Conservation (phyloP, 192 early-diverging fungal species). For the Glomus cerebriforme region DNA sequence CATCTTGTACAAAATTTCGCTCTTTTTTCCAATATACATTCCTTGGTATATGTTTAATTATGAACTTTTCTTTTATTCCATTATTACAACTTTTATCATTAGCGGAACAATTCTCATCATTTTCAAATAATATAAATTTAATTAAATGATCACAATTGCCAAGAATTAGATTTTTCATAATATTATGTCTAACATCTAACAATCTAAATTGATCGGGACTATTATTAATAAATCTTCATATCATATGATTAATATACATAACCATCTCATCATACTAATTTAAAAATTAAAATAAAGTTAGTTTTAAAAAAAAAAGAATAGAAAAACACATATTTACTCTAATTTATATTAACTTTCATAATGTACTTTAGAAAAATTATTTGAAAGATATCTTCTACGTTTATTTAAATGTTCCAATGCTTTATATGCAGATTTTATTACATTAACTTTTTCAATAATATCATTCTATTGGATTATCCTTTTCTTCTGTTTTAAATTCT, state of each 20-base stretch:
- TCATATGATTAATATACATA: not conserved
- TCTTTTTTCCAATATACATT: not conserved
- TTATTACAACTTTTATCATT: too few relatives aligned
- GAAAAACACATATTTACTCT: not conserved
- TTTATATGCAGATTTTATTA: not conserved
- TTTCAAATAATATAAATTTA: not conserved
- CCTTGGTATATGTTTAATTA: not conserved
- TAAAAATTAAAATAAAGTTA: not conserved
- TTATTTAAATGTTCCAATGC: not conserved
- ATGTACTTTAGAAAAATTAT: not conserved
- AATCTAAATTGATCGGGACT: not conserved
- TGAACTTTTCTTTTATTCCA: not conserved
- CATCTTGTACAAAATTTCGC: not conserved
- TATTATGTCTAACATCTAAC: not conserved
- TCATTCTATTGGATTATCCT: not conserved
- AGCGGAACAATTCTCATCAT: not conserved
- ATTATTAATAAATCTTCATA: not conserved
- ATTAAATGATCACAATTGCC: not conserved
- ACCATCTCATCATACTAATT: not conserved
- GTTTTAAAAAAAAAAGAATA: too few relatives aligned
- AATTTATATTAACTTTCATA: not conserved
- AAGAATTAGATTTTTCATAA: not conserved
- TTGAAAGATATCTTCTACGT: not conserved
- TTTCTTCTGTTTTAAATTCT: not conserved
- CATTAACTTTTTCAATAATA: not conserved